phyloP scores from a whole-genome alignment of 345 rosid species.

The Dimocarpus longan region DNA sequence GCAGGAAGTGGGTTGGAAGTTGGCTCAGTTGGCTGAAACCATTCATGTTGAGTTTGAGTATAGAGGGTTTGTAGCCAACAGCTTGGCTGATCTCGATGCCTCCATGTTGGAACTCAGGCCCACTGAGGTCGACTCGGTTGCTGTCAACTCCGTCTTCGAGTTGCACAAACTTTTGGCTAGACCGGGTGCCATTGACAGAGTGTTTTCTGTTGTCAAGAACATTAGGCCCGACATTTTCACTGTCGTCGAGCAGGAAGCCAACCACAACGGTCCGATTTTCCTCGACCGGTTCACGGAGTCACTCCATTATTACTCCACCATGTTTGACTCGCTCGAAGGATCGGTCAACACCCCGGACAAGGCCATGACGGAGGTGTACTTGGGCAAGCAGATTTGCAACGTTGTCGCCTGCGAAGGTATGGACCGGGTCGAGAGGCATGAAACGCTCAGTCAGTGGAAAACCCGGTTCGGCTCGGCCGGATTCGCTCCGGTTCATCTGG shows the following conservation, averaged over 20 bases:
- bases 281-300: slow-evolving; percentile 86
- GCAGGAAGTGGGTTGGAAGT: slow-evolving; percentile 71
- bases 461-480: slow-evolving; percentile 63
- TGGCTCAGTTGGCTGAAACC: slow-evolving; percentile 77
- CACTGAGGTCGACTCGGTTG: slow-evolving; percentile 60
- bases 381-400: slow-evolving; percentile 87
- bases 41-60: slow-evolving; percentile 73
- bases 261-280: slow-evolving; percentile 75
- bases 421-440: slow-evolving; percentile 84
- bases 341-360: slow-evolving; percentile 50
- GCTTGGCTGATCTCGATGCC: slow-evolving; percentile 81
- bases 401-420: slow-evolving; percentile 78
- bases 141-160: slow-evolving; percentile 86
- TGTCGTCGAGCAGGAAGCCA: slow-evolving; percentile 82
- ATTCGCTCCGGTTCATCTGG: slow-evolving; percentile 66
- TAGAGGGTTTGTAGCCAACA: slow-evolving; percentile 73
- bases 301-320: slow-evolving; percentile 74
- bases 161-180: slow-evolving; percentile 64
- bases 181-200: slow-evolving; percentile 67
- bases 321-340: slow-evolving; percentile 86
- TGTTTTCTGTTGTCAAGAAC: slow-evolving; percentile 55
- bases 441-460: slow-evolving; percentile 67
- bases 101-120: slow-evolving; percentile 66
- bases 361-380: slow-evolving; percentile 74
- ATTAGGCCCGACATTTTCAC: slow-evolving; percentile 77